phyloP scores from a whole-genome alignment of 2,329 filamentous ascomycete species.

The Cordyceps cicadae region DNA sequence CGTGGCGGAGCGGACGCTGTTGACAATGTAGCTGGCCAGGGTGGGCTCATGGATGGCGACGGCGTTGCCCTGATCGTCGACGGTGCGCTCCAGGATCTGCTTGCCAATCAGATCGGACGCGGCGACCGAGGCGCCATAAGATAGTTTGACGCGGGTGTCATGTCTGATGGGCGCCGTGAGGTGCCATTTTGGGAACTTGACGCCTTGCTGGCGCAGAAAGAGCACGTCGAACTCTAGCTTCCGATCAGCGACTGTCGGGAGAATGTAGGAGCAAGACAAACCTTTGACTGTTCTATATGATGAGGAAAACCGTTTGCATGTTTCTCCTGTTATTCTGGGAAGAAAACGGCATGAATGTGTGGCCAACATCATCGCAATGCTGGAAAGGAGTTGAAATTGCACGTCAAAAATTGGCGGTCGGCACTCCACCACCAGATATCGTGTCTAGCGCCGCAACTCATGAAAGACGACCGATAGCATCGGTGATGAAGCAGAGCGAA shows the following conservation, averaged over 20 bases:
- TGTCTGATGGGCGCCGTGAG: conserved; percentile 28
- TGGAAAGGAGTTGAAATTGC: neutral
- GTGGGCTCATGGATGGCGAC: conserved; percentile 57
- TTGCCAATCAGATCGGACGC: conserved; percentile 57
- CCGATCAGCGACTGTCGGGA: neutral
- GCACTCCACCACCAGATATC: neutral
- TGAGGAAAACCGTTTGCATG: neutral
- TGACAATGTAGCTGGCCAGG: conserved; percentile 63
- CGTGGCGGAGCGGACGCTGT: conserved; percentile 63
- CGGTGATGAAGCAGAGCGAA: neutral
- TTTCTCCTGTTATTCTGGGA: neutral
- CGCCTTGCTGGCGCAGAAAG: conserved; percentile 31
- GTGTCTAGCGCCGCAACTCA: no score
- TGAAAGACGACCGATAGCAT: no score
- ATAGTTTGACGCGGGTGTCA: conserved; percentile 25
- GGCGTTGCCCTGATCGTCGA: conserved; percentile 39
- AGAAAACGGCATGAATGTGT: neutral
- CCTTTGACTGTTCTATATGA: conserved; percentile 16
- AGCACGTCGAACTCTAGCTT: conserved; percentile 31
- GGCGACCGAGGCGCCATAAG: conserved; percentile 38
- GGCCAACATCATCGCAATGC: neutral
- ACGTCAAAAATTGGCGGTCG: neutral
- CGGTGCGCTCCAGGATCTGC: conserved; percentile 48
- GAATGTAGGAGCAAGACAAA: conserved; percentile 1
- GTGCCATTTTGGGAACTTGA: conserved; percentile 29